Conservation (phyloP, 2,329 filamentous ascomycete genomes). For the Ophiostoma himal-ulmi region DNA sequence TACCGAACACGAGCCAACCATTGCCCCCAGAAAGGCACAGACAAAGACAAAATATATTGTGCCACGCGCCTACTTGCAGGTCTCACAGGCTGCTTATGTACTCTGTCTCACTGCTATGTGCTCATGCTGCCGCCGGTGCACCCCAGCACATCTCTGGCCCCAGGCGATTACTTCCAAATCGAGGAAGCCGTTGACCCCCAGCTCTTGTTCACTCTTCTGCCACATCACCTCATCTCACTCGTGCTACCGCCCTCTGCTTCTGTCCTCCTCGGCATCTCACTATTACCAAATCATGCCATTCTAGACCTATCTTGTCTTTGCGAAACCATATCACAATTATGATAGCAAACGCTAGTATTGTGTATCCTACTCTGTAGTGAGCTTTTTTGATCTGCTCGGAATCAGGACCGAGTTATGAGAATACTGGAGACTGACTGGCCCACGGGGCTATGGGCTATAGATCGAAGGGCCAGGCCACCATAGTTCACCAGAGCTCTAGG, state of each 20-base stretch:
- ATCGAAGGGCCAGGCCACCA: no score
- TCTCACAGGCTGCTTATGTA: not conserved
- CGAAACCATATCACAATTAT: not conserved
- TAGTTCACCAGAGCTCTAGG: not conserved
- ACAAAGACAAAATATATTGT: not conserved
- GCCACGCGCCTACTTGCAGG: not conserved
- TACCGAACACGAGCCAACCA: not conserved
- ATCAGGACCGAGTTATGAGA: not conserved
- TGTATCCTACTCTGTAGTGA: not conserved
- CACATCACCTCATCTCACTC: not conserved
- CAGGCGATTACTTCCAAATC: not conserved
- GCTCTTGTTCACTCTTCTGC: not conserved
- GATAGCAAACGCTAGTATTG: no score
- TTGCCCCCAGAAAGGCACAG: not conserved
- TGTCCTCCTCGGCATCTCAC: no score
- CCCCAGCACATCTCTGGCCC: not conserved
- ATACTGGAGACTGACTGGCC: not conserved
- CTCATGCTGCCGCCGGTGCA: not conserved
- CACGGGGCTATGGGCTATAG: not conserved
- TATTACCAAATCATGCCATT: not conserved
- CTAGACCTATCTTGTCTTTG: not conserved
- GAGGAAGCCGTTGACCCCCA: not conserved
- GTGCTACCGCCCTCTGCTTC: not conserved
- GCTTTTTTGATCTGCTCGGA: not conserved
- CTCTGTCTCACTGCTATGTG: not conserved